Evolutionary conservation across 345 rosid species (phyloP), one percentile per base, ranked within the genome.

Genomic region (Eucalyptus sp.): DNA sequence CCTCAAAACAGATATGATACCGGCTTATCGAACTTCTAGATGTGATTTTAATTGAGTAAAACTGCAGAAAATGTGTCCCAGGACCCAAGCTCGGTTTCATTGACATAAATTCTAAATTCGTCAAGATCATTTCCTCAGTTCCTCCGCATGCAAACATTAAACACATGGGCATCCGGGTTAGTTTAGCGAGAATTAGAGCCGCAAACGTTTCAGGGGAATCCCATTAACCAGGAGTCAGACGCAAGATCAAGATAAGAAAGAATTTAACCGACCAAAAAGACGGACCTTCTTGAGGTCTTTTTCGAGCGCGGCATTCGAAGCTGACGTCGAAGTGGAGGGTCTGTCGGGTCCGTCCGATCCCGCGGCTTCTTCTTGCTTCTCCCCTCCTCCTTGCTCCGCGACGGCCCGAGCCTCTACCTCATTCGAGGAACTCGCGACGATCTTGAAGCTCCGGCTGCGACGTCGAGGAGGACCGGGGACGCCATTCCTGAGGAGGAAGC

Each of bases 231-330:
- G 48, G 29, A 76, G 6, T 41, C 14, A 41, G 84, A 76, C 3
- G 48, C 84, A 76, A 76, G 83, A 76, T 41, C 83, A 10, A 44
- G 33, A 66, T 31, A 37, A 46, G 29, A 86, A 86, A 12, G n/a
- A 66, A 46, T 3, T 11, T 29, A 64, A n/a, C 37, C 76, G 71
- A 29, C 76, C 37, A 64, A 71, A 22, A 27, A 50, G 52, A 86
- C 88, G 76, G 51, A 95, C 99, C 98, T 97, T 97, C 93, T 93
- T 96, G 92, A 97, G 95, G 94, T 97, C 96, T 89, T 93, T 94
- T 60, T 94, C 96, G 52, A 97, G 91, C 37, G 93, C 89, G 66
- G 94, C 52, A 20, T n/a, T 88, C 86, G 64, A n/a, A 54, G 93
- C 15, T 27, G 93, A 50, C 79, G 94, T 15, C 18, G 91, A 48